These are phyloP conservation scores for Amaranthus palmeri DNA, from an alignment of 148 eudicot genomes.

Conservation along the genomic window DNA sequence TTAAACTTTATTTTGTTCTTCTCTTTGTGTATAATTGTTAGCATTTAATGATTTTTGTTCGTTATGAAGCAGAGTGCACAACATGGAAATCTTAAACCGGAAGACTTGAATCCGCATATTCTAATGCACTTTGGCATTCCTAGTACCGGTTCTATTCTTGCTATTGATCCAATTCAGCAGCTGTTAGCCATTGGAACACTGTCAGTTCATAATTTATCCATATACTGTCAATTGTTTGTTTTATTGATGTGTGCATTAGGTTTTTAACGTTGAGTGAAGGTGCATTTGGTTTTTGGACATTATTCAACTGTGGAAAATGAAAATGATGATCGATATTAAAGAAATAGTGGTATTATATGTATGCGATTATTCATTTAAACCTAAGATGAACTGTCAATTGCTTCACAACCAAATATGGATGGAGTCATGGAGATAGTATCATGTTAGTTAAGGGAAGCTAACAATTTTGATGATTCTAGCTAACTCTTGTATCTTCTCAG, in stretches of 20 bases:
- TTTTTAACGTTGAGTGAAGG: background rate
- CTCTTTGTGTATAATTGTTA: background rate
- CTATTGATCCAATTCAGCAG: slow-evolving; percentile 70
- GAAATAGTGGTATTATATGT: background rate
- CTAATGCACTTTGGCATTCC: slow-evolving; percentile 62
- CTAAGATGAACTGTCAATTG: background rate
- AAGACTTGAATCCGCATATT: slow-evolving; percentile 40
- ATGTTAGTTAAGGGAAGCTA: background rate
- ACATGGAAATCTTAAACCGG: slow-evolving; percentile 27
- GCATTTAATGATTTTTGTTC: background rate
- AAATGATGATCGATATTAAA: background rate
- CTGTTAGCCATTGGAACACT: slow-evolving; percentile 73
- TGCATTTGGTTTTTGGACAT: background rate
- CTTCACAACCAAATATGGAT: background rate
- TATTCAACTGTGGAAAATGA: background rate
- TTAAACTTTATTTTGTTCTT: no score
- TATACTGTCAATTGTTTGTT: background rate
- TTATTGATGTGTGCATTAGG: background rate
- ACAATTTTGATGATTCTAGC: background rate
- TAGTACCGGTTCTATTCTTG: slow-evolving; percentile 56
- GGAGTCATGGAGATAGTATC: background rate
- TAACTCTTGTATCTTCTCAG: background rate
- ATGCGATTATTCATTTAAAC: background rate
- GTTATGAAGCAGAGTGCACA: slow-evolving; percentile 27
- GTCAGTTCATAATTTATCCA: slow-evolving; percentile 36